Percentiles rank a stretch among this genome's conserved stretches.
phyloP scores from a whole-genome alignment of 805 yeast genomes.

The Candida pini region DNA sequence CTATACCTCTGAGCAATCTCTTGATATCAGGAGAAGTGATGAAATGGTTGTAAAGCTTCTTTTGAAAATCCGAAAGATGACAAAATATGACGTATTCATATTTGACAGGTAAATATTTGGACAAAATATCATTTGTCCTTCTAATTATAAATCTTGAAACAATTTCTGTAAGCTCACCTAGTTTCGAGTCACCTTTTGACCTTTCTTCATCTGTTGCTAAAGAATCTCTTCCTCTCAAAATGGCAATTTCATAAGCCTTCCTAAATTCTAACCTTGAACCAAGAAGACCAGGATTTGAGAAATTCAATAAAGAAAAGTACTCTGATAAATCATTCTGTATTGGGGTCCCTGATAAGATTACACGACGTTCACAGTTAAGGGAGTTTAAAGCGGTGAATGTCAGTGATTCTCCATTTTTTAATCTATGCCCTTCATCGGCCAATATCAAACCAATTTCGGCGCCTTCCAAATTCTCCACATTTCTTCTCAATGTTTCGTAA shows the following conservation, averaged over 20 bases:
- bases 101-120: constrained; percentile 91
- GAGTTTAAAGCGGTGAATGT: constrained; percentile 84
- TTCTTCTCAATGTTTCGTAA: constrained; percentile 86
- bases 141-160: constrained; percentile 90
- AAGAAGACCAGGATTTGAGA: constrained; percentile 90
- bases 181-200: constrained; percentile 58
- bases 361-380: constrained; percentile 82
- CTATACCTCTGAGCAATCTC: constrained; percentile 56
- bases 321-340: constrained; percentile 94
- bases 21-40: constrained; percentile 74
- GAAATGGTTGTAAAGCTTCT: constrained; percentile 62
- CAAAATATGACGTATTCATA: constrained; percentile 97
- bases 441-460: constrained; percentile 81
- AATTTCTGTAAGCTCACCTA: constrained; percentile 62
- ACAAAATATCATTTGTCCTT: constrained; percentile 89
- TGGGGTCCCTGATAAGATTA: constrained; percentile 93
- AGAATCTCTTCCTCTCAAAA: constrained; percentile 84
- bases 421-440: constrained; percentile 81
- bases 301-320: constrained; percentile 81
- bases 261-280: constrained; percentile 83
- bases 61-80: constrained; percentile 73
- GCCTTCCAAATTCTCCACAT: constrained; percentile 66
- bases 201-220: constrained; percentile 79
- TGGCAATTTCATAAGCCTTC: constrained; percentile 75
- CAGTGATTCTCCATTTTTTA: constrained; percentile 84